Evolutionary conservation across 1,284 basidiomycete species (phyloP).

Genomic region (Fomitopsis schrenkii): DNA sequence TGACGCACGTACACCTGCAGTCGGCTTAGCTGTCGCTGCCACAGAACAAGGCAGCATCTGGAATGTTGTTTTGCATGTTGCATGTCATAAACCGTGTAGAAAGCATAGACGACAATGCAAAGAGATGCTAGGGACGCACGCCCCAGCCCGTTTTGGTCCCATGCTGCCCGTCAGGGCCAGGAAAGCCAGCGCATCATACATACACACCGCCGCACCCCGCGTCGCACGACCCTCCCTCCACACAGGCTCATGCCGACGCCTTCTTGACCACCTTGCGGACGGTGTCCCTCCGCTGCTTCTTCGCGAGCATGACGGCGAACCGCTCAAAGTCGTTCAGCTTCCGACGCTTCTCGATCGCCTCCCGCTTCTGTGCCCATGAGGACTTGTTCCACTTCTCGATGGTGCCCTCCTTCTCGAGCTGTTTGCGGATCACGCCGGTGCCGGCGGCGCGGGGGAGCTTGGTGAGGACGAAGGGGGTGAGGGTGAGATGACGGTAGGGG

Average conservation of each 20-base stretch:
- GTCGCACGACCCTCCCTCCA: not conserved
- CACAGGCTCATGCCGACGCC: slow-evolving; percentile 17
- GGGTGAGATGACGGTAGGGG: slow-evolving; percentile 90
- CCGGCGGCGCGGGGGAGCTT: slow-evolving; percentile 88
- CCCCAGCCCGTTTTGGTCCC: slow-evolving; percentile 7
- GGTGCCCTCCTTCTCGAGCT: slow-evolving; percentile 78
- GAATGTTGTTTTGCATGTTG: not conserved
- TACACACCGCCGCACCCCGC: not conserved
- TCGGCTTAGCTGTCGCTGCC: too few species aligned
- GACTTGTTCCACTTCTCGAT: slow-evolving; percentile 81
- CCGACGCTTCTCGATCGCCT: slow-evolving; percentile 74
- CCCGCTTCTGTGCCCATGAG: slow-evolving; percentile 89
- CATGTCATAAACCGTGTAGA: slow-evolving; percentile 13
- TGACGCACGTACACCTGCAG: too few species aligned
- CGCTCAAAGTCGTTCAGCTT: slow-evolving; percentile 89
- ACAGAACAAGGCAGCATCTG: not conserved
- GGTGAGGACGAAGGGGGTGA: slow-evolving; percentile 85
- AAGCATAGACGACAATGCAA: slow-evolving; percentile 12
- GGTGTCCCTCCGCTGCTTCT: slow-evolving; percentile 71
- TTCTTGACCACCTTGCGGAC: slow-evolving; percentile 57
- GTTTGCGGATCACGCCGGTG: slow-evolving; percentile 81
- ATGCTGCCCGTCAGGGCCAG: not conserved
- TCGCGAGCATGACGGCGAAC: slow-evolving; percentile 71
- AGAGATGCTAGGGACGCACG: not conserved
- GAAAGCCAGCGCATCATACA: not conserved